Evolutionary conservation across 306 rosid species (phyloP).

Genomic region (Acacia confusa): DNA sequence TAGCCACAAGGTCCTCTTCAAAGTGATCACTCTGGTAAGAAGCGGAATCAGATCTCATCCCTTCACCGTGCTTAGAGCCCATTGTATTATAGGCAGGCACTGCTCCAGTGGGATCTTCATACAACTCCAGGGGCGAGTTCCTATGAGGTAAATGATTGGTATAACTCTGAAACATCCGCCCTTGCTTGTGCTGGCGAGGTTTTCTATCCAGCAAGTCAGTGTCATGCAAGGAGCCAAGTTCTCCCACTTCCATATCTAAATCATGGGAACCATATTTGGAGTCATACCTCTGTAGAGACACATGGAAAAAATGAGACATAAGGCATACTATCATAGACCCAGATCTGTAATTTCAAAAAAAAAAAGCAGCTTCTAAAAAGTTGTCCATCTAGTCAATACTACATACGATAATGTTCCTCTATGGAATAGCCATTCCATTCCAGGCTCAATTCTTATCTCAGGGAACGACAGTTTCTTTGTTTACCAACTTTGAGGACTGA

Average conservation of each 20-base stretch:
- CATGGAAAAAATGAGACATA: conserved; percentile 20
- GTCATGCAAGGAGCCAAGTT: conserved; percentile 49
- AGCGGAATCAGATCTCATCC: conserved; percentile 55
- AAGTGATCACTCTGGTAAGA: conserved; percentile 54
- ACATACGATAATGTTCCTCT: neutral
- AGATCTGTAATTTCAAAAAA: neutral
- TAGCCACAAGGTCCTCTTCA: conserved; percentile 50
- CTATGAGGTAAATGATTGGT: conserved; percentile 44
- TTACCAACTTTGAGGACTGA: neutral
- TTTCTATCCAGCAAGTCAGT: conserved; percentile 61
- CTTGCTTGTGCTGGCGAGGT: conserved; percentile 44
- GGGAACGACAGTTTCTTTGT: conserved; percentile 1
- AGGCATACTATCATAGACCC: conserved; percentile 1
- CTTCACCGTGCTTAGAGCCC: conserved; percentile 55
- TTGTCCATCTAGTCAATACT: neutral
- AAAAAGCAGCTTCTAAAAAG: neutral
- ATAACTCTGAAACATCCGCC: conserved; percentile 36
- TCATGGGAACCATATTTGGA: conserved; percentile 67
- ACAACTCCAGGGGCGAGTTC: conserved; percentile 64
- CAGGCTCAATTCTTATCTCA: neutral
- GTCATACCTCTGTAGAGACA: conserved; percentile 64
- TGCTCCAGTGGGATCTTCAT: conserved; percentile 60
- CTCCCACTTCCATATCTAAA: conserved; percentile 57
- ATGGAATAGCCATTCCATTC: neutral
- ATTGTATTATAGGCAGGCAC: conserved; percentile 51